Evolutionary conservation across 306 rosid genomes (phyloP).

Genomic region (Trichosanthes truncata): DNA sequence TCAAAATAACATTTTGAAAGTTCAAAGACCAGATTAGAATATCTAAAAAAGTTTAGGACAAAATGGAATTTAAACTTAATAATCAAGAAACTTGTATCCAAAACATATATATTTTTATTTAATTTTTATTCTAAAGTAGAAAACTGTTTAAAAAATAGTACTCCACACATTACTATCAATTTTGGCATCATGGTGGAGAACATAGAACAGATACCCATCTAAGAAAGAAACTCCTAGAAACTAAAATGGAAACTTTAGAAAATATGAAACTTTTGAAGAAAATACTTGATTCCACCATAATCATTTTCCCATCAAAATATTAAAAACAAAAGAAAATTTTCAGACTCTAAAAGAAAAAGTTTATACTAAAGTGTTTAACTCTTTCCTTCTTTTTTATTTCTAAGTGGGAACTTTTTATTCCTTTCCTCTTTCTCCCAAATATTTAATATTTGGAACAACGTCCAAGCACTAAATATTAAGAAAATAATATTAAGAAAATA

Average conservation of each 20-base stretch:
- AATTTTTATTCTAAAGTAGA: neutral
- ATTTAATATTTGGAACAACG: conserved; percentile 6
- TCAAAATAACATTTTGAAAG: neutral
- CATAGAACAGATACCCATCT: neutral
- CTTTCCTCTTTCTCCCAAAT: conserved; percentile 1
- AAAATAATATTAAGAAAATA: conserved; percentile 2
- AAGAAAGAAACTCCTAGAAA: conserved; percentile 6
- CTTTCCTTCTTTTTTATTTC: neutral
- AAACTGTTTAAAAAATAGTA: neutral
- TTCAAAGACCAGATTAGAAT: neutral
- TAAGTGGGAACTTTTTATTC: conserved; percentile 4
- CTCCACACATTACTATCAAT: neutral
- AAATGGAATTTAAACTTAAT: neutral
- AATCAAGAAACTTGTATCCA: neutral
- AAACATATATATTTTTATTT: neutral
- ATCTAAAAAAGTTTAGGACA: neutral
- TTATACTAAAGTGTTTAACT: neutral
- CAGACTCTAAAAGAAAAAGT: neutral
- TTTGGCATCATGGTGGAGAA: conserved; percentile 9
- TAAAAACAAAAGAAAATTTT: neutral
- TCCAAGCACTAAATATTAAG: conserved; percentile 4
- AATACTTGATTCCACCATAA: conserved; percentile 2
- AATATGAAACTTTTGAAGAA: neutral
- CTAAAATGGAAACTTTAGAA: conserved; percentile 8
- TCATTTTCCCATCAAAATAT: neutral